Evolutionary conservation across 2,329 filamentous ascomycete genomes (phyloP), one percentile per base, ranked within the genome.

Genomic region (Sphaerulina vaccinii): DNA sequence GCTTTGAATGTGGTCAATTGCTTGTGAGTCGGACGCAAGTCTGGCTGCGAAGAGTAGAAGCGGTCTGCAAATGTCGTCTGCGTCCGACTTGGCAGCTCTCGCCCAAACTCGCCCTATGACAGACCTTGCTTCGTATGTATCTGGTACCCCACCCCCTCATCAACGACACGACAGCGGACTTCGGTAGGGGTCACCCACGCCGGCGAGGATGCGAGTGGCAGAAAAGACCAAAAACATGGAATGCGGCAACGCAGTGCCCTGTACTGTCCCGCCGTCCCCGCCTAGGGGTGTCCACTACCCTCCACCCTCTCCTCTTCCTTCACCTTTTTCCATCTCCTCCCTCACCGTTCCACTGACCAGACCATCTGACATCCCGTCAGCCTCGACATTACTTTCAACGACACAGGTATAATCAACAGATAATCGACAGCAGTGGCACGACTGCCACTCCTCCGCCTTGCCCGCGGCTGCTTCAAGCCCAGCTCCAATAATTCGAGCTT

Each of bases 341-440:
- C 27, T 13, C 27, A 13, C 13, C 27, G 7, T 29, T 29, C n/a
- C n/a, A n/a, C n/a, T n/a, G n/a, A n/a, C n/a, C n/a, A n/a, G n/a
- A n/a, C n/a, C 27, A 29, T 13, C 27, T 29, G 27, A 5, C 32
- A 11, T 35, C 5, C 32, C 16, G 32, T 35, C 29, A 35, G 24
- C 27, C 29, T 45, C 32, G 5, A 35, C 32, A 6, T 3, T 13
- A 10, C 29, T 13, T 16, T 18, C 21, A n/a, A n/a, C n/a, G n/a
- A n/a, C n/a, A n/a, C n/a, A n/a, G n/a, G n/a, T n/a, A n/a, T n/a
- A n/a, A n/a, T n/a, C n/a, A n/a, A n/a, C n/a, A n/a, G n/a, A n/a
- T n/a, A n/a, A n/a, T n/a, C n/a, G n/a, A 23, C 18, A 24, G 40
- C 49, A 22, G 45, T 39, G 40, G 49, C 41, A 19, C 42, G 15